Percentiles rank a stretch among this genome's conserved stretches.
Evolutionary conservation across 2,329 filamentous ascomycete genomes (phyloP).

Genomic region (Arthrobotrys megalospora): DNA sequence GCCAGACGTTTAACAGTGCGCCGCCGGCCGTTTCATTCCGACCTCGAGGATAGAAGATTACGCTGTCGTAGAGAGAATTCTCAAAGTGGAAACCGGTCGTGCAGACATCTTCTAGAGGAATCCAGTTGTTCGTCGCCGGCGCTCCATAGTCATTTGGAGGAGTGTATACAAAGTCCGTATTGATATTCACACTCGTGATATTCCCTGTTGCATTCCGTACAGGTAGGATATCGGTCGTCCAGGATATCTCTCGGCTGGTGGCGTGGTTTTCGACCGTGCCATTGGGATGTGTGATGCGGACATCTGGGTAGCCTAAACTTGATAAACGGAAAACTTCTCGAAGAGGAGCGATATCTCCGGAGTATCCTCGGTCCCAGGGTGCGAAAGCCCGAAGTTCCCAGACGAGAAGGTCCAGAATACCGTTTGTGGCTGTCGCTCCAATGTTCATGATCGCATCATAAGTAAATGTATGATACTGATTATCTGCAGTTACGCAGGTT

Average conservation of each 20-base stretch:
- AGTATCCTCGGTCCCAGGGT: slow-evolving; percentile 16
- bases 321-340: slow-evolving; percentile 42
- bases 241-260: slow-evolving; percentile 37
- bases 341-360: slow-evolving; percentile 20
- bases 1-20: slow-evolving; percentile 32
- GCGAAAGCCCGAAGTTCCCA: slow-evolving; percentile 44
- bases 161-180: slow-evolving; percentile 39
- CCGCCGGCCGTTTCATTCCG: slow-evolving; percentile 7
- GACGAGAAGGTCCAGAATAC: slow-evolving; percentile 34
- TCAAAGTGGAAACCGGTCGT: slow-evolving; percentile 10
- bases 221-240: slow-evolving; percentile 35
- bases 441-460: slow-evolving; percentile 54
- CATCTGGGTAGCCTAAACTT: slow-evolving; percentile 40
- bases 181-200: slow-evolving; percentile 43
- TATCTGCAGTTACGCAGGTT: slow-evolving; percentile 38
- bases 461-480: slow-evolving; percentile 35
- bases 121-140: slow-evolving; percentile 39
- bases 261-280: slow-evolving; percentile 28
- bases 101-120: slow-evolving; percentile 37
- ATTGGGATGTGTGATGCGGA: slow-evolving; percentile 34
- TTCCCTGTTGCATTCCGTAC: slow-evolving; percentile 39
- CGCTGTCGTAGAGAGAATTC: background rate
- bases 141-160: slow-evolving; percentile 44
- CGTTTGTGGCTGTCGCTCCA: slow-evolving; percentile 18
- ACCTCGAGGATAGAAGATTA: slow-evolving; percentile 16